Evolutionary conservation across 495 filamentous ascomycete species (phyloP), one percentile per base, ranked within the genome.

Genomic region (Copromyces sp.): DNA sequence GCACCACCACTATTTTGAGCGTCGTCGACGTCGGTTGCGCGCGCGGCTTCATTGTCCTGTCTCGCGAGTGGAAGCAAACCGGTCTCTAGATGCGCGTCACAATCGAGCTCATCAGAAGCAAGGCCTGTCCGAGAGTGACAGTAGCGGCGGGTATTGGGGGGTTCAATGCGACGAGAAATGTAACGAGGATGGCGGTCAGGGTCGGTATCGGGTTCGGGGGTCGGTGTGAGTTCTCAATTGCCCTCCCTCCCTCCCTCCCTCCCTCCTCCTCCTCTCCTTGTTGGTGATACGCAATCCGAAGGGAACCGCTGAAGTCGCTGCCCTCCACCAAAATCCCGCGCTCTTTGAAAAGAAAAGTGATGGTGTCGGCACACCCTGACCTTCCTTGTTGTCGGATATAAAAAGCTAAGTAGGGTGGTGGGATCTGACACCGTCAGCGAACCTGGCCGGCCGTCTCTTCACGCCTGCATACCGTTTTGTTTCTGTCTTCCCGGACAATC

Each of bases 21-120:
- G 74, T 79, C 76, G 79, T 77, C 75, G 75, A 77, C 76, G 75
- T 74, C 73, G 72, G 73, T 69, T 78, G 80, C 76, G 78, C 77
- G 75, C 80, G 77, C 82, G 77, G 82, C 83, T 81, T 85, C 84
- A 85, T 86, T 75, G 80, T 86, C 79, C 81, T 83, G 78, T 79
- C 74, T 75, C 77, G 76, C 75, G 74, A 71, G 75, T 71, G 73
- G 70, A 73, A 2, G 53, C 53, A 65, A 65, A 35, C 6, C 4
- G 3, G 53, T 65, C 53, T 17, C 53, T 17, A 35, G 53, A 37
- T 65, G 29, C 53, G 29, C 29, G 29, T 61, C 14, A 32, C 29
- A 9, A 17, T 35, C 53, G 6, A 61, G 47, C 47, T 61, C 47
- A 16, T 61, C 53, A 61, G 53, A 61, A 35, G 53, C 53, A 35